Evolutionary conservation across 2,329 filamentous ascomycete genomes (phyloP).

Genomic region (Neospermospora avenae): DNA sequence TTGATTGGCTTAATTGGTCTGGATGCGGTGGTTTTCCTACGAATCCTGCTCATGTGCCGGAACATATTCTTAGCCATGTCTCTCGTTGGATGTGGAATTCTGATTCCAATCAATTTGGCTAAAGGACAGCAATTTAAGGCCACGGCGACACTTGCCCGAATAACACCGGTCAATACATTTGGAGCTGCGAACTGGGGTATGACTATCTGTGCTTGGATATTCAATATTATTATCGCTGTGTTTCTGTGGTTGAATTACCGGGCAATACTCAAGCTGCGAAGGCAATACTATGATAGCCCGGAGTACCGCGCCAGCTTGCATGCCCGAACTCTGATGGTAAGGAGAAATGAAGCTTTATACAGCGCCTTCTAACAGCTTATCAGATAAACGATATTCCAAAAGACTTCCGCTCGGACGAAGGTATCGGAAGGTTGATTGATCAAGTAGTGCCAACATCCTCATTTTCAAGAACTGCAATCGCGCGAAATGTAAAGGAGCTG

Average conservation of each 20-base stretch:
- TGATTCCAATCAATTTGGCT: constrained; percentile 76
- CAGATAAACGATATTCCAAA: constrained; percentile 81
- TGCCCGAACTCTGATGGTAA: constrained; percentile 65
- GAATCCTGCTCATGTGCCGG: constrained; percentile 85
- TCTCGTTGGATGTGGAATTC: constrained; percentile 69
- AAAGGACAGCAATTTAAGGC: constrained; percentile 39
- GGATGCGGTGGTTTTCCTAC: constrained; percentile 87
- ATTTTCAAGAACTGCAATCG: constrained; percentile 76
- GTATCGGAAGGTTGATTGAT: constrained; percentile 80
- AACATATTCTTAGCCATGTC: constrained; percentile 79
- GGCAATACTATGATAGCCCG: constrained; percentile 76
- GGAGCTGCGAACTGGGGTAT: constrained; percentile 55
- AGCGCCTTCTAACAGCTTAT: constrained; percentile 21
- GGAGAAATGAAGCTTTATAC: constrained; percentile 16
- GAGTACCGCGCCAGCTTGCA: constrained; percentile 90
- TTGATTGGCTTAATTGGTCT: constrained; percentile 81
- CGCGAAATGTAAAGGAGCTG: constrained; percentile 87
- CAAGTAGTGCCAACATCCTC: constrained; percentile 73
- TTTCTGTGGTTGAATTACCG: constrained; percentile 92
- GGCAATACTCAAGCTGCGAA: constrained; percentile 66
- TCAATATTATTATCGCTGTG: constrained; percentile 70
- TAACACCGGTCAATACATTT: constrained; percentile 57
- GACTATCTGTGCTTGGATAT: constrained; percentile 58
- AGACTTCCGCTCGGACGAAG: constrained; percentile 76
- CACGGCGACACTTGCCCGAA: constrained; percentile 48